Percentiles rank a stretch among this genome's conserved stretches.
phyloP scores from a whole-genome alignment of 805 yeast genomes.

The Ogataea zsoltii region DNA sequence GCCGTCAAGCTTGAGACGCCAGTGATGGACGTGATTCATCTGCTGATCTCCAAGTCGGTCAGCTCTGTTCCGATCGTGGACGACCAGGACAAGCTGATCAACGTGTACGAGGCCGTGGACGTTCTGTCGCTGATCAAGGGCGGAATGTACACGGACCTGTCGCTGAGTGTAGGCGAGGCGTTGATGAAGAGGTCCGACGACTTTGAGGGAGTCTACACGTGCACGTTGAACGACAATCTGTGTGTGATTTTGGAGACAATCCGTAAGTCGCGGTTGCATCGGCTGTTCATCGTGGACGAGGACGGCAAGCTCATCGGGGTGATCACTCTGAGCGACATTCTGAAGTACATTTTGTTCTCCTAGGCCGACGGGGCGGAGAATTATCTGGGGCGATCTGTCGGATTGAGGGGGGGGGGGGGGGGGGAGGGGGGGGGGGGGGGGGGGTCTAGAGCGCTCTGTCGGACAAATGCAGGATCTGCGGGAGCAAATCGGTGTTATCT shows the following conservation, averaged over 20 bases:
- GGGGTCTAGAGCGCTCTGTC: too few species aligned
- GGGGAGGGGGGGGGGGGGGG: too few species aligned
- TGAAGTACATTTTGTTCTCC: conserved; percentile 76
- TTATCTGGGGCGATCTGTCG: too few species aligned
- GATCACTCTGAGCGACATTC: conserved; percentile 86
- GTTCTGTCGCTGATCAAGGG: conserved; percentile 90
- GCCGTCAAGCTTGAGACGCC: conserved; percentile 90
- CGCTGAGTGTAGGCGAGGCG: conserved; percentile 94
- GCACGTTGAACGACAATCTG: conserved; percentile 82
- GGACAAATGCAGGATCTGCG: too few species aligned
- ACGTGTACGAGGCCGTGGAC: conserved; percentile 95
- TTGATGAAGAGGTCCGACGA: conserved; percentile 91
- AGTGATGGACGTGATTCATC: conserved; percentile 87
- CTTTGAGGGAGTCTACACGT: conserved; percentile 96
- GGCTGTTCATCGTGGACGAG: conserved; percentile 91
- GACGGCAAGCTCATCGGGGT: conserved; percentile 77
- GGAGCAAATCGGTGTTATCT: too few species aligned
- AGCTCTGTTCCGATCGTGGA: conserved; percentile 94
- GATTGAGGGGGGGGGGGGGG: too few species aligned
- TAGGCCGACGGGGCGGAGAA: conserved; percentile 2
- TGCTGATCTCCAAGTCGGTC: conserved; percentile 75
- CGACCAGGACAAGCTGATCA: conserved; percentile 60
- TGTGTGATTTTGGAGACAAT: conserved; percentile 92
- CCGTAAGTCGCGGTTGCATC: conserved; percentile 84
- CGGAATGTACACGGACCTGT: conserved; percentile 87